phyloP scores from a whole-genome alignment of 2,329 filamentous ascomycete species.

The Nectriaceae sp. region DNA sequence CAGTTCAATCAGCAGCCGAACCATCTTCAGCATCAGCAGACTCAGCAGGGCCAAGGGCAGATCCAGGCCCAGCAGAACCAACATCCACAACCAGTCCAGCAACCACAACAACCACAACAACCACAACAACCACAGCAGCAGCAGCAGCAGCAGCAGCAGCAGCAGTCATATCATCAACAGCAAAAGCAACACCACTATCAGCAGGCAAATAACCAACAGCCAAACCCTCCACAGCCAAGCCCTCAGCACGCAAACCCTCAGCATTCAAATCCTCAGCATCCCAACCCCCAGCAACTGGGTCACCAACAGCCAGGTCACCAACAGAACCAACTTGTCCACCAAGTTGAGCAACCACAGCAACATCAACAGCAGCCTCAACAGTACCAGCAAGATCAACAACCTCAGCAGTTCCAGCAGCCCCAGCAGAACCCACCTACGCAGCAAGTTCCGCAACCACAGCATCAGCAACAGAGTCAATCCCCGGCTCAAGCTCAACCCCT shows the following conservation, averaged over 20 bases:
- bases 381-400: not conserved
- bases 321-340: not conserved
- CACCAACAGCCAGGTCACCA: not conserved
- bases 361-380: not conserved
- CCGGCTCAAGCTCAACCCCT: not conserved
- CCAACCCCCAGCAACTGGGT: too few relatives aligned
- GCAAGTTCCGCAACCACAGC: not conserved
- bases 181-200: constrained; percentile 2
- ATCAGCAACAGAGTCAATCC: constrained; percentile 3
- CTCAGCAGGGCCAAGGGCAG: not conserved
- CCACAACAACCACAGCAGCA: too few relatives aligned
- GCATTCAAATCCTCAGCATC: constrained; percentile 1
- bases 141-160: too few relatives aligned
- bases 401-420: constrained; percentile 2
- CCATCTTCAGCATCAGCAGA: not conserved
- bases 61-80: not conserved
- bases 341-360: not conserved
- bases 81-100: not conserved
- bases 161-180: constrained; percentile 1
- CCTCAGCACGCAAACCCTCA: constrained; percentile 2
- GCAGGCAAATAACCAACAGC: too few relatives aligned
- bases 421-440: not conserved
- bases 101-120: too few relatives aligned
- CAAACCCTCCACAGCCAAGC: too few relatives aligned
- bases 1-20: not conserved